Conservation (phyloP, 257 asterid species). For the Handroanthus guayacan region DNA sequence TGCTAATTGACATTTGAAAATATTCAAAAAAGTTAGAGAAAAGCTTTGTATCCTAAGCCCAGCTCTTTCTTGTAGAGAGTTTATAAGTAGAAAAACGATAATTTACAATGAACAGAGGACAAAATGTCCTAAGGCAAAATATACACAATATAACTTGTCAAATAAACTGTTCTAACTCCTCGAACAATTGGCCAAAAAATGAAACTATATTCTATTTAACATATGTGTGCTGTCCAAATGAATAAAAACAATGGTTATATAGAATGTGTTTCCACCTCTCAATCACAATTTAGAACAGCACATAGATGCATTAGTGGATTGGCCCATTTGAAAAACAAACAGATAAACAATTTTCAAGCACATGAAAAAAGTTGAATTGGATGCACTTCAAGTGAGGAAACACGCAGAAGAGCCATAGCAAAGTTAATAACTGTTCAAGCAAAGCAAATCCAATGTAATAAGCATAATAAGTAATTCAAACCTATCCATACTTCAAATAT, state of each 20-base stretch:
- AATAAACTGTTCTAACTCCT: conserved; percentile 1
- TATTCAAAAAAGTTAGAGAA: neutral
- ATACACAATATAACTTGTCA: neutral
- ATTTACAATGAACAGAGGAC: conserved; percentile 8
- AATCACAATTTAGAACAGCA: neutral
- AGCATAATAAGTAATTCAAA: neutral
- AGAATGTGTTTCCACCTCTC: neutral
- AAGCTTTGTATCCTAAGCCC: neutral
- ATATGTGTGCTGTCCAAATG: neutral
- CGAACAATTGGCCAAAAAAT: conserved; percentile 8
- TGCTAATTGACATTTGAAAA: conserved; percentile 7
- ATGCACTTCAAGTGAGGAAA: neutral
- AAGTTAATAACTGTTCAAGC: neutral
- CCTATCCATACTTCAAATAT: neutral
- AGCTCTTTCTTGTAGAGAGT: neutral
- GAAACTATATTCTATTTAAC: neutral
- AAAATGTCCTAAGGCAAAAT: conserved; percentile 5
- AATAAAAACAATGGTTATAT: neutral
- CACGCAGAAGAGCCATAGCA: neutral
- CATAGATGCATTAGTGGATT: neutral
- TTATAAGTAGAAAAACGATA: neutral
- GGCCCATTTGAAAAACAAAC: neutral
- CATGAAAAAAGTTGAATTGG: neutral
- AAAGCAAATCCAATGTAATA: conserved; percentile 1
- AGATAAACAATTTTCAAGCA: neutral